Percentiles rank a stretch among this genome's conserved stretches.
These are phyloP conservation scores for Cordyceps javanica DNA, from an alignment of 2,329 filamentous ascomycete genomes.

Conservation along the genomic window DNA sequence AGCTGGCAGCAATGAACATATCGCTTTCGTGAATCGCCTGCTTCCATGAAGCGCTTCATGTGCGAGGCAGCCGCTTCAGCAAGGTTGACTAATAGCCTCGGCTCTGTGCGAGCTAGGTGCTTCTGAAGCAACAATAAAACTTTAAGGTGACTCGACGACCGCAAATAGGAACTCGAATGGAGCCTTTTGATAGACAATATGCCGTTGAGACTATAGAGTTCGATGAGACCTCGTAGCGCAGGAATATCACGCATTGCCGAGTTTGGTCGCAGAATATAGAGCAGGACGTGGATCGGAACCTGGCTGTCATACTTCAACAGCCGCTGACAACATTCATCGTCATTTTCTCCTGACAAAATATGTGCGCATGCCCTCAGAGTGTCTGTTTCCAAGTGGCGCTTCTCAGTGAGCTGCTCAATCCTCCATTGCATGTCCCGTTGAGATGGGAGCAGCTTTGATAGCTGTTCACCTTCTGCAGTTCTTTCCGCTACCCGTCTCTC, in stretches of 20 bases:
- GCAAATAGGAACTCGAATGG: constrained; percentile 12
- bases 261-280: constrained; percentile 24
- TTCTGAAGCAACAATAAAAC: constrained; percentile 22
- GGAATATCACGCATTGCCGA: constrained; percentile 20
- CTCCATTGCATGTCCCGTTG: constrained; percentile 19
- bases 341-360: constrained; percentile 24
- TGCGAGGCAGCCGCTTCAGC: constrained; percentile 23
- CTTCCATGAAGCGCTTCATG: constrained; percentile 19
- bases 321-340: constrained; percentile 26
- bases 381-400: constrained; percentile 17
- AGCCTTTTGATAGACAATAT: not conserved
- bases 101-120: constrained; percentile 28
- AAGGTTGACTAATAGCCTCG: constrained; percentile 26
- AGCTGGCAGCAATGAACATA: constrained; percentile 25
- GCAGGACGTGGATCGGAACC: constrained; percentile 23
- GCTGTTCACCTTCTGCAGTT: not conserved
- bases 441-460: constrained; percentile 22
- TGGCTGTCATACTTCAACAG: constrained; percentile 21
- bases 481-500: not conserved
- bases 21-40: constrained; percentile 15
- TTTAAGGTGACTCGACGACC: constrained; percentile 20
- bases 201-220: constrained; percentile 17
- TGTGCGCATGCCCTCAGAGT: constrained; percentile 23
- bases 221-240: constrained; percentile 23
- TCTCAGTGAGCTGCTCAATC: constrained; percentile 16